Evolutionary conservation across 192 early-diverging fungal genomes (phyloP), one percentile per base, ranked within the genome.

Genomic region (Podila epicladia): DNA sequence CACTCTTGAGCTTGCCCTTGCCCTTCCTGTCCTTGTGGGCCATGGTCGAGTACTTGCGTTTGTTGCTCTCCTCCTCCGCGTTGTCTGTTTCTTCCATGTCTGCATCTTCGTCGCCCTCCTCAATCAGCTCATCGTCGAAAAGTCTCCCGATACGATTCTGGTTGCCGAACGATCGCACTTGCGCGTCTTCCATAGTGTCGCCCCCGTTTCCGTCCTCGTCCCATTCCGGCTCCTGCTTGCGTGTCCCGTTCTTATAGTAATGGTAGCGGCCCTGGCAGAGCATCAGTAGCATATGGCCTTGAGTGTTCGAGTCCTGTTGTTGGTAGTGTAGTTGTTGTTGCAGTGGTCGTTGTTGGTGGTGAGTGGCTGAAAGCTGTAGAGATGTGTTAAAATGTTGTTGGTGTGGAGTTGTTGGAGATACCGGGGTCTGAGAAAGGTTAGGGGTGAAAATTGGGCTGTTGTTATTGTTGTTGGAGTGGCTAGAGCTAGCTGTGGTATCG

Each of bases 281-380:
- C 60, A 80, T 69, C 55, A 80, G 32, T 0, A 80, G 61, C 77
- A 80, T 80, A 53, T 80, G 67, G 12, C 77, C 77, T 31, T 38
- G 20, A 22, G 53, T 26, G 53, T 26, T 55, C 6, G 59, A 9
- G 8, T 33, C 31, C 26, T 32, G 26, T 4, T 60, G 26, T 17
- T 60, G 58, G 29, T 9, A 60, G n/a, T 32, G 5, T 17, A n/a
- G n/a, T 22, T 55, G 5, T 33, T 67, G 45, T 22, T n/a, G 58
- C 28, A 24, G 32, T 24, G 22, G 9, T 28, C 28, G 65, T 67
- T 9, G 15, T 28, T 26, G 11, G 0, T n/a, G 28, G 7, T 38
- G 26, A n/a, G 65, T 51, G 5, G 22, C 33, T 5, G 65, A 13
- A 9, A 19, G 48, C n/a, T 50, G 64, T 5, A 8, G 37, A 45